phyloP scores from a whole-genome alignment of 1,284 basidiomycete genomes.

The Leccinum griseonigrum region DNA sequence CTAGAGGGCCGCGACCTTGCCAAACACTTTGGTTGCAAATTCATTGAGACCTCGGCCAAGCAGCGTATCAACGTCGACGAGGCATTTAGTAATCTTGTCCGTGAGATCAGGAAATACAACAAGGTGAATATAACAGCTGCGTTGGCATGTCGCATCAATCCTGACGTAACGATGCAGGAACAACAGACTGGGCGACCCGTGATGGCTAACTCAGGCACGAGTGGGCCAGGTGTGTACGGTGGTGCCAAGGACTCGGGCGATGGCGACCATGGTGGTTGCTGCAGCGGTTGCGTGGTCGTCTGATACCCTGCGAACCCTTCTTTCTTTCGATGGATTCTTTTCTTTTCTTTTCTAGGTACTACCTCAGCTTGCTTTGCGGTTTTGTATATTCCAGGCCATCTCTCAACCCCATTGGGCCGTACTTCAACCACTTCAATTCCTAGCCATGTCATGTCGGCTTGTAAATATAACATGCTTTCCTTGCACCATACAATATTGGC shows the following conservation, averaged over 20 bases:
- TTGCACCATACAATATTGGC: conserved; percentile 6
- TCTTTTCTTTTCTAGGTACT: not conserved
- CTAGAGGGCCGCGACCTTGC: conserved; percentile 97
- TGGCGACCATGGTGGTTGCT: conserved; percentile 52
- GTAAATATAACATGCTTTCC: conserved; percentile 27
- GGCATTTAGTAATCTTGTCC: conserved; percentile 95
- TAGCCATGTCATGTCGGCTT: conserved; percentile 8
- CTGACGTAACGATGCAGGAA: conserved; percentile 33
- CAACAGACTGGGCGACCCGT: conserved; percentile 44
- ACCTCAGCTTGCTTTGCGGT: conserved; percentile 15
- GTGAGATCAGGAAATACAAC: conserved; percentile 97
- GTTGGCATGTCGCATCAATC: conserved; percentile 5
- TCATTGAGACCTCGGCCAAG: conserved; percentile 99
- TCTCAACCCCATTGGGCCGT: conserved; percentile 3
- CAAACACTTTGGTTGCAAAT: conserved; percentile 94
- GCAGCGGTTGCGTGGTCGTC: conserved; percentile 55
- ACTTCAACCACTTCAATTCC: conserved; percentile 1
- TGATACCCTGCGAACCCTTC: conserved; percentile 29
- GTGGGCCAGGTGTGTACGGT: conserved; percentile 35
- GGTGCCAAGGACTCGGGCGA: conserved; percentile 32
- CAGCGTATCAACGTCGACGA: conserved; percentile 98
- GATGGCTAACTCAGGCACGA: conserved; percentile 29
- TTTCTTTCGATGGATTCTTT: conserved; percentile 1
- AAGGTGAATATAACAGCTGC: conserved; percentile 47
- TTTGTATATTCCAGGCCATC: conserved; percentile 13